Conservation (phyloP, 331 rosid genomes). For the Rosa hybrid region DNA sequence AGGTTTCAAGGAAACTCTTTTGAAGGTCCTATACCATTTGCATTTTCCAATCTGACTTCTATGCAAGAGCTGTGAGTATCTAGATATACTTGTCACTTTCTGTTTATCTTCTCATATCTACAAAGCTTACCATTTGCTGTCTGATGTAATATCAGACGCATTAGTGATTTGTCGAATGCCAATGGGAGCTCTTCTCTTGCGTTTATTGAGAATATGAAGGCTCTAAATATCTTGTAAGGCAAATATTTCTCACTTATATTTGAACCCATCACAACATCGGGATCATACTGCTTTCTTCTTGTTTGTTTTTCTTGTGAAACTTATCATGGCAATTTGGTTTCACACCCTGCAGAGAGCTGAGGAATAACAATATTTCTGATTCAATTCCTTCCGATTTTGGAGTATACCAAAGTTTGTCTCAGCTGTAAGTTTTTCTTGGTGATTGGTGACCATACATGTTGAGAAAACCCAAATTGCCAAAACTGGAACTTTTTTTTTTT, state of each 20-base stretch:
- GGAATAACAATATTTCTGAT: conserved; percentile 64
- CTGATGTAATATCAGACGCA: conserved; percentile 44
- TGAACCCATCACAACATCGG: neutral
- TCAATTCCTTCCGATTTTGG: conserved; percentile 62
- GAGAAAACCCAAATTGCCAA: neutral
- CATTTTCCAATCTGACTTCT: conserved; percentile 62
- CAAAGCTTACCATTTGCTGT: conserved; percentile 25
- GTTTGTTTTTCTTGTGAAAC: conserved; percentile 10
- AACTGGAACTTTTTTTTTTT: no score
- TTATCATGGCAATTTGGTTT: conserved; percentile 7
- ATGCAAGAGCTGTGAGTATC: conserved; percentile 57
- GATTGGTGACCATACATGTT: neutral
- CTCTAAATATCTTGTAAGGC: conserved; percentile 58
- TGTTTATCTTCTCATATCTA: neutral
- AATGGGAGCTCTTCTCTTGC: conserved; percentile 63
- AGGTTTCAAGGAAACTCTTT: conserved; percentile 84
- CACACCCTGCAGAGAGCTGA: conserved; percentile 54
- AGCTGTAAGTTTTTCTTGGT: conserved; percentile 47
- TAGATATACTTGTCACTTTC: conserved; percentile 15
- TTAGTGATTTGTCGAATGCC: conserved; percentile 51
- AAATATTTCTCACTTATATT: neutral
- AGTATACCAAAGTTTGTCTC: conserved; percentile 44
- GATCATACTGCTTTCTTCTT: conserved; percentile 10
- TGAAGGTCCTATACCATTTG: conserved; percentile 58
- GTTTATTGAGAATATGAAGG: conserved; percentile 60